Base-by-base conservation (phyloP, 768 basidiomycete genomes). In the Polyporus arcularius region DNA sequence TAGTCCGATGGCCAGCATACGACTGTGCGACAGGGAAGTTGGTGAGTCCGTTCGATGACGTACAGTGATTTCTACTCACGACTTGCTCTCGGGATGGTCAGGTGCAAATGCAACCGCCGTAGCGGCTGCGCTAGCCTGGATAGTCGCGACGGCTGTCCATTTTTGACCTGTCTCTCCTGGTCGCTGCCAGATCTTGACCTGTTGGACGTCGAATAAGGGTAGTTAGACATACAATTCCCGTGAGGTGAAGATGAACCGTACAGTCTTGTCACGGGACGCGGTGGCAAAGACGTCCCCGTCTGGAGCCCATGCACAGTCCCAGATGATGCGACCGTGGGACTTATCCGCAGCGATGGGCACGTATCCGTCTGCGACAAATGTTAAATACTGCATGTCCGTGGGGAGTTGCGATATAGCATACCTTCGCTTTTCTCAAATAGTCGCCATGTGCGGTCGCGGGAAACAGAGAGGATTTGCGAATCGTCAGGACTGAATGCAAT, bases 241-340 rank as follows among this genome's bases (percentile, higher is more conserved):
- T 50, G 39, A 18, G 40, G 30, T 12, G 6, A 14, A 31, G 12
- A 30, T 2, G 28, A 28, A 15, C 18, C 83, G 57, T 65, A 93
- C 96, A 14, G 92, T 93, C 77, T 96, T 98, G 74, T 99, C 97
- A 45, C 97, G 84, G 3, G 96, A 95, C 1, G 92, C 96, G 2
- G 97, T 98, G 11, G 87, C 95, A 69, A 99, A 99, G 15, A 89
- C 68, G 65, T 87, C 82, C 7, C 87, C 86, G 65, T 92, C 88
- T 1, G 75, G 69, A 1, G 90, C 81, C 94, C 96, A 99, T 14
- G 87, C 85, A 68, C 91, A 92, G 71, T 98, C 97, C 94, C 97
- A 96, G 39, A 99, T 90, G 68, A 99, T 97, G 41, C 97, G 84
- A 1, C 84, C 83, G 73, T 98, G 97, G 0, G 92, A 87, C 74